Base-by-base conservation (phyloP, 805 yeast genomes). In the Zygoascus flipseniorum region DNA sequence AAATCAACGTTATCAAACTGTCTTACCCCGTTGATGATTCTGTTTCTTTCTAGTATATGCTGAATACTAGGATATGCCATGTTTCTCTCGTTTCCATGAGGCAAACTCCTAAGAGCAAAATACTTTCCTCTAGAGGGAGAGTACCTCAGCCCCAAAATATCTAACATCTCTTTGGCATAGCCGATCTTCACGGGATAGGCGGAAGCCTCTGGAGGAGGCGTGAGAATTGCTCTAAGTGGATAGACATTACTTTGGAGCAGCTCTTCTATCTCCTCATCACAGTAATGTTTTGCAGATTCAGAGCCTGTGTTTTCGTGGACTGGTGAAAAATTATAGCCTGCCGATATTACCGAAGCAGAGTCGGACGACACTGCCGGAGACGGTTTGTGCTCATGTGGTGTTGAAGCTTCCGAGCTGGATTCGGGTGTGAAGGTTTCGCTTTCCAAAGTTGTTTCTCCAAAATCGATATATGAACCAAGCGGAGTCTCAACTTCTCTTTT, bases 21-120 rank as follows among this genome's bases (percentile, higher is more conserved):
- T 37, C 54, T 26, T 10, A 16, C n/a, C 13, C 2, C 44, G 46
- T 53, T 53, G 23, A 53, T 51, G 20, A 28, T 16, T 11, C 18
- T 39, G 14, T 47, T 52, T 23, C 23, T 13, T 14, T 16, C 31
- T 9, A 35, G n/a, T 5, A 47, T 20, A 5, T 50, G 37, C 5
- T 43, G 26, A 18, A 43, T 28, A 14, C 28, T 6, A 20, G 42
- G 20, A 90, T 92, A 20, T 88, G 76, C 83, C 87, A 79, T 1
- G 83, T 82, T 13, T n/a, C 8, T 35, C 16, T 11, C 16, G 4
- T 35, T 35, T 11, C 8, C 39, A 35, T 35, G 3, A 13, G 16
- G 5, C 16, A n/a, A n/a, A n/a, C 39, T 35, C 8, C 5, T n/a
- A 13, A n/a, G 16, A 35, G 16, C 16, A 35, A n/a, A 11, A 35